Percentiles rank a stretch among this genome's conserved stretches.
phyloP scores from a whole-genome alignment of 2,329 filamentous ascomycete species.

The Botryotinia narcissicola region DNA sequence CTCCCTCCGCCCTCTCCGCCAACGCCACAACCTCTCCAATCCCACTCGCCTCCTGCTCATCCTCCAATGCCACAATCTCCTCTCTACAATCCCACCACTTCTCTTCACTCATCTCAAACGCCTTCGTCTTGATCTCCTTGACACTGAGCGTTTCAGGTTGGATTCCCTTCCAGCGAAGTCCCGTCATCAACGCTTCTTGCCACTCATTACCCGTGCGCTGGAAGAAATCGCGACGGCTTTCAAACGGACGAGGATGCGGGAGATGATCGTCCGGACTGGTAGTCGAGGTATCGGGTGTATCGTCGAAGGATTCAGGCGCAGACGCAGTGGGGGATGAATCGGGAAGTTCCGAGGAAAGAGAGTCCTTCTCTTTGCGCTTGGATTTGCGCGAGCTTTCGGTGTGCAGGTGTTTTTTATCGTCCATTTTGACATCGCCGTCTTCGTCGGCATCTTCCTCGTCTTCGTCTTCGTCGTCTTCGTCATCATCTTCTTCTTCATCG shows the following conservation, averaged over 20 bases:
- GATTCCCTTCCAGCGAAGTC: constrained; percentile 64
- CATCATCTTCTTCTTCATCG: constrained; percentile 53
- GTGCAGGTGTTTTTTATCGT: constrained; percentile 37
- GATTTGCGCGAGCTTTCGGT: constrained; percentile 50
- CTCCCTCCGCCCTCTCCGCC: constrained; percentile 41
- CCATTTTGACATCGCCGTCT: constrained; percentile 45
- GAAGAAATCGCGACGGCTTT: constrained; percentile 89
- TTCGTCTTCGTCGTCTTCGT: constrained; percentile 47
- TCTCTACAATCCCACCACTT: constrained; percentile 99
- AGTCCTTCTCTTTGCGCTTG: constrained; percentile 55
- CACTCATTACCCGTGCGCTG: constrained; percentile 81
- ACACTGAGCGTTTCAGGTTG: constrained; percentile 67
- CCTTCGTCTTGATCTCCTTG: constrained; percentile 90
- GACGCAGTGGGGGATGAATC: constrained; percentile 30
- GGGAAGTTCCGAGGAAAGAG: neutral
- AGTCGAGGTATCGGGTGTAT: constrained; percentile 33
- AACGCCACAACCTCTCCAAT: constrained; percentile 93
- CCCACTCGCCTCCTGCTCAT: constrained; percentile 82
- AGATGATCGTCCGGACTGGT: constrained; percentile 34
- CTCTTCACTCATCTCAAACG: constrained; percentile 87
- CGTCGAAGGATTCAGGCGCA: constrained; percentile 55
- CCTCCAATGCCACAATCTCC: constrained; percentile 86
- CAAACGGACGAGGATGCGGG: constrained; percentile 57
- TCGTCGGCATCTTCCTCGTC: constrained; percentile 47
- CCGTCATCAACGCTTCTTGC: constrained; percentile 82